Percentiles rank a stretch among this genome's conserved stretches.
Evolutionary conservation across 78 protist genomes (phyloP).

Genomic region (Diacronema lutheri): DNA sequence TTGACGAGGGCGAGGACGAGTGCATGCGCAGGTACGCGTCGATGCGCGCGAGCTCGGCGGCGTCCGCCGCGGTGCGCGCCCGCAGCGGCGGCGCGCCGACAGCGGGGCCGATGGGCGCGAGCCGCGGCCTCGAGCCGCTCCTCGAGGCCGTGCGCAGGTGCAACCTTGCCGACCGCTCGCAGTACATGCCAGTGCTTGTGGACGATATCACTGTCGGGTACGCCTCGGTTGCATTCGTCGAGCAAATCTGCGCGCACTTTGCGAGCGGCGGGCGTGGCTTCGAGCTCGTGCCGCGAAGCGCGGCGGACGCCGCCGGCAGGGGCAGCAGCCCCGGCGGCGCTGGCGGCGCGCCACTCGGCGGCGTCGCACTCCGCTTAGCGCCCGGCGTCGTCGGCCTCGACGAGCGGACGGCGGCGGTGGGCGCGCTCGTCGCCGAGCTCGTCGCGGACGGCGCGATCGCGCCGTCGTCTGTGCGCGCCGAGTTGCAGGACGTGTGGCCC

Average conservation of each 20-base stretch:
- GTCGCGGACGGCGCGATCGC: neutral
- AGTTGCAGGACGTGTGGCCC: slow-evolving; percentile 4
- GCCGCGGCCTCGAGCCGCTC: too few species aligned
- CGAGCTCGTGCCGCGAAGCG: neutral
- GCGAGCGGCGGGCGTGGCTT: neutral
- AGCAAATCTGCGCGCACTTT: neutral
- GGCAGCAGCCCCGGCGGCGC: too few species aligned
- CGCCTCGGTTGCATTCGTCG: neutral
- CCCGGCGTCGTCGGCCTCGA: neutral
- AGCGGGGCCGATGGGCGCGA: too few species aligned
- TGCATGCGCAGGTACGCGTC: neutral
- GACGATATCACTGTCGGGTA: neutral
- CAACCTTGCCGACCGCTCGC: neutral
- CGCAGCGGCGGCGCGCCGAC: too few species aligned
- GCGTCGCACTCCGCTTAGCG: neutral
- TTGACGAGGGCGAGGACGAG: neutral
- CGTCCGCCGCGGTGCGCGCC: too few species aligned
- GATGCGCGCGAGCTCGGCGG: too few species aligned
- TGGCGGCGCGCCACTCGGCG: too few species aligned
- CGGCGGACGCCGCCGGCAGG: too few species aligned
- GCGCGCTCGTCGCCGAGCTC: neutral
- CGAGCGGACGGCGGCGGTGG: neutral
- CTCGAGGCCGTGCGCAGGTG: neutral
- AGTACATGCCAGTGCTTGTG: neutral
- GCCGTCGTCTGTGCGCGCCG: neutral